Evolutionary conservation across 331 rosid genomes (phyloP).

Genomic region (Saraca asoca): DNA sequence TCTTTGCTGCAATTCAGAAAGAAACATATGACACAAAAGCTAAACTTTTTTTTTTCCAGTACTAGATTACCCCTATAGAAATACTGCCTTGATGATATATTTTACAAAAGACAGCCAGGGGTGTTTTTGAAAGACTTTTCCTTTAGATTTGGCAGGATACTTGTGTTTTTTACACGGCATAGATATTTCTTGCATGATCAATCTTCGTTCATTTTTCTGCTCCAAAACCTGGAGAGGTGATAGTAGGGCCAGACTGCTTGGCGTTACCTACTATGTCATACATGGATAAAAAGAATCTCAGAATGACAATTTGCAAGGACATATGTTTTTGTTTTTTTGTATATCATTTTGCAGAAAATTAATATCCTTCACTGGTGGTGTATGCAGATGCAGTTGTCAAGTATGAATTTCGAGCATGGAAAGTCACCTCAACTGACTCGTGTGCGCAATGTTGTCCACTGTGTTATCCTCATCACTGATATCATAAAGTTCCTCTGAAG

Average conservation of each 20-base stretch:
- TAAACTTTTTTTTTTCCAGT: conserved; percentile 25
- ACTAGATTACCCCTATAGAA: conserved; percentile 25
- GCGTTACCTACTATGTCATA: conserved; percentile 38
- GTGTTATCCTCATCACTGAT: conserved; percentile 50
- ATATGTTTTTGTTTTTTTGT: conserved; percentile 26
- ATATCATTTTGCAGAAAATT: conserved; percentile 33
- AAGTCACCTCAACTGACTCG: conserved; percentile 73
- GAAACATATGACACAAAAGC: conserved; percentile 1
- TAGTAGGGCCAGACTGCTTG: conserved; percentile 44
- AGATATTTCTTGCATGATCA: conserved; percentile 35
- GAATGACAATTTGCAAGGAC: conserved; percentile 41
- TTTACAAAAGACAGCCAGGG: conserved; percentile 20
- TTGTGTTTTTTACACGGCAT: conserved; percentile 41
- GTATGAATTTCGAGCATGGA: conserved; percentile 8
- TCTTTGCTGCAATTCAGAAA: background rate
- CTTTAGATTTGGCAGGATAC: conserved; percentile 37
- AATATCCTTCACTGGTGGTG: conserved; percentile 19
- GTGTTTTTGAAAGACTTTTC: conserved; percentile 27
- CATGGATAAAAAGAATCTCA: conserved; percentile 44
- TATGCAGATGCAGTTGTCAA: conserved; percentile 11
- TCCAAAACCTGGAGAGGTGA: conserved; percentile 29
- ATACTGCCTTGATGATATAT: conserved; percentile 8
- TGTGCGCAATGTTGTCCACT: conserved; percentile 56
- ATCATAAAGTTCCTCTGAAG: conserved; percentile 62
- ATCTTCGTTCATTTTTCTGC: conserved; percentile 35